These are phyloP conservation scores for Naganishia vaughanmartiniae DNA, from an alignment of 768 basidiomycete genomes.

Conservation along the genomic window DNA sequence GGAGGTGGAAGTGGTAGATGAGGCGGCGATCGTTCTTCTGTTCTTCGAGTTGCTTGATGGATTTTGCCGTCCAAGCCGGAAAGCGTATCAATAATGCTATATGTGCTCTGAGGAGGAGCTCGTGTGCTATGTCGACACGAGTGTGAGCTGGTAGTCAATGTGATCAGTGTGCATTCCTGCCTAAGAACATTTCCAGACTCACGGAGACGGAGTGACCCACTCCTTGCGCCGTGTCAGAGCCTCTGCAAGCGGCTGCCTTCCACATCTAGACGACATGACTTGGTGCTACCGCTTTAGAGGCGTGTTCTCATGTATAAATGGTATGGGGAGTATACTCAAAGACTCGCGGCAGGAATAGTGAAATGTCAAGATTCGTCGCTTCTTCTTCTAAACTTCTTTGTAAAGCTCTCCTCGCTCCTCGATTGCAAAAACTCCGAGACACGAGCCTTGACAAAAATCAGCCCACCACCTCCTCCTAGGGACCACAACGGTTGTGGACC, in stretches of 20 bases:
- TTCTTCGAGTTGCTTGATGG: neutral
- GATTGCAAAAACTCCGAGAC: conserved; percentile 13
- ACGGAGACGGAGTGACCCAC: neutral
- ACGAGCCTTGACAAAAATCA: conserved; percentile 4
- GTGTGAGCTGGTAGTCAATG: neutral
- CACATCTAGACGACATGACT: neutral
- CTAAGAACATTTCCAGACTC: neutral
- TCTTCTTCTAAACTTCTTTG: neutral
- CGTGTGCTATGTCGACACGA: neutral
- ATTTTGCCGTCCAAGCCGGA: neutral
- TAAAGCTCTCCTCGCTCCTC: neutral
- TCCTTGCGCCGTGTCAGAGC: neutral
- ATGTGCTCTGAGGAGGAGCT: neutral
- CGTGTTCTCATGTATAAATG: no score
- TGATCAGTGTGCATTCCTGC: neutral
- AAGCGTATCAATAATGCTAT: neutral
- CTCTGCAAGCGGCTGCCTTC: neutral
- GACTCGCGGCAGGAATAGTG: neutral
- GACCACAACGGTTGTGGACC: no score
- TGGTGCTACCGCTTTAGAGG: neutral
- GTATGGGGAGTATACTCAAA: neutral
- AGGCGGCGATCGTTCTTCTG: conserved; percentile 12
- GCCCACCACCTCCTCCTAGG: neutral
- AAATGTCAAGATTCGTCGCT: neutral
- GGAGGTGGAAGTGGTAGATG: conserved; percentile 16